Conservation (phyloP, 257 asterid genomes). For the Orobanche coerulescens region DNA sequence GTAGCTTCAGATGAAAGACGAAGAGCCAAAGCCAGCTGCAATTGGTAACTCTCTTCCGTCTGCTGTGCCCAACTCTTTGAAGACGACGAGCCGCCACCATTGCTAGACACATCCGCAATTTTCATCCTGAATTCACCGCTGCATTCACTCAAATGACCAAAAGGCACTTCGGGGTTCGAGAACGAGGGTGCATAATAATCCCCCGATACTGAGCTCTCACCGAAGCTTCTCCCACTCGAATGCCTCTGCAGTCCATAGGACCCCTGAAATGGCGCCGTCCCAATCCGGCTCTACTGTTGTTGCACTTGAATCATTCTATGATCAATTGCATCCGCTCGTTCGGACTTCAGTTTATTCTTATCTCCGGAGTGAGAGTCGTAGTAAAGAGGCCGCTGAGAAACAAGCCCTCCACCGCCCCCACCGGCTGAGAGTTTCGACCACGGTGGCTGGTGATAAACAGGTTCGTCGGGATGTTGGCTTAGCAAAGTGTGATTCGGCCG, state of each 20-base stretch:
- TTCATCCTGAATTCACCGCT: slow-evolving; percentile 44
- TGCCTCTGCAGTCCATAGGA: slow-evolving; percentile 70
- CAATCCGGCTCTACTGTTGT: slow-evolving; percentile 52
- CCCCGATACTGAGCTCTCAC: slow-evolving; percentile 80
- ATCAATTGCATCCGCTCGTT: slow-evolving; percentile 58
- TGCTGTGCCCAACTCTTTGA: slow-evolving; percentile 97
- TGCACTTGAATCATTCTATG: slow-evolving; percentile 42
- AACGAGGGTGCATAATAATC: slow-evolving; percentile 52
- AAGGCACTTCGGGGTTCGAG: slow-evolving; percentile 41
- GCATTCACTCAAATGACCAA: slow-evolving; percentile 34
- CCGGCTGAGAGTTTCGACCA: slow-evolving; percentile 36
- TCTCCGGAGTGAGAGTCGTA: slow-evolving; percentile 65
- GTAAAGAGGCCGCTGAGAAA: slow-evolving; percentile 27
- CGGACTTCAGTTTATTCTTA: slow-evolving; percentile 36
- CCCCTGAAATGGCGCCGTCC: slow-evolving; percentile 35
- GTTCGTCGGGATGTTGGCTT: slow-evolving; percentile 71
- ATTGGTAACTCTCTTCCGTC: slow-evolving; percentile 94
- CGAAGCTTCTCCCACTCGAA: slow-evolving; percentile 94
- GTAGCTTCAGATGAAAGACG: slow-evolving; percentile 85
- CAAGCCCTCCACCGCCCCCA: slow-evolving; percentile 26
- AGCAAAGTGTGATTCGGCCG: slow-evolving; percentile 67
- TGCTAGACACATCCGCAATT: slow-evolving; percentile 35
- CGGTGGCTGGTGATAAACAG: slow-evolving; percentile 27
- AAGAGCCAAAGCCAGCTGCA: slow-evolving; percentile 89
- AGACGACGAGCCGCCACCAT: slow-evolving; percentile 44